These are phyloP conservation scores for Lentithecium fluviatile DNA, from an alignment of 495 filamentous ascomycete species.

Conservation along the genomic window DNA sequence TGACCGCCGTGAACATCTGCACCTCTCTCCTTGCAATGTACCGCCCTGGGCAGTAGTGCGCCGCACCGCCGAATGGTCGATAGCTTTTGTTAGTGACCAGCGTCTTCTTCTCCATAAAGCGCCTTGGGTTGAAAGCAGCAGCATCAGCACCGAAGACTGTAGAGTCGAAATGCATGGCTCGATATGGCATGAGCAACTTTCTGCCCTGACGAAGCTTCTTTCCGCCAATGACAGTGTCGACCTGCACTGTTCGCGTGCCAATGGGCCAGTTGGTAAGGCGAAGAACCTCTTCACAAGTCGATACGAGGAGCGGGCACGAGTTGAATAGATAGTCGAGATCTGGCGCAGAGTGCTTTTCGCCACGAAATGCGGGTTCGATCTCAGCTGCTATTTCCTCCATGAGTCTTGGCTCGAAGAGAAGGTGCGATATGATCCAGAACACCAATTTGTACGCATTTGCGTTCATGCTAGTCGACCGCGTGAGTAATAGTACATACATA, in stretches of 20 bases:
- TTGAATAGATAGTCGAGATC: constrained; percentile 25
- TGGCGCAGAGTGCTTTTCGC: not conserved
- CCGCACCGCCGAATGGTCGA: constrained; percentile 17
- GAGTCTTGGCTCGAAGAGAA: constrained; percentile 26
- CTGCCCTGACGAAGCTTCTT: constrained; percentile 15
- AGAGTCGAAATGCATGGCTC: constrained; percentile 8
- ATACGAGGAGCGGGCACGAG: constrained; percentile 27
- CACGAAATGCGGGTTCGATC: not conserved
- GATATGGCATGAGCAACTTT: constrained; percentile 21
- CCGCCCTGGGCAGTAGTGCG: constrained; percentile 12
- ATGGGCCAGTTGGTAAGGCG: constrained; percentile 7
- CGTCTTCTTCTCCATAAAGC: constrained; percentile 16
- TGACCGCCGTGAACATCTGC: constrained; percentile 3
- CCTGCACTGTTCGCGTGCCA: not conserved
- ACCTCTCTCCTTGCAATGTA: constrained; percentile 10
- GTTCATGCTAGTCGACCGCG: constrained; percentile 27
- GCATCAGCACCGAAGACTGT: constrained; percentile 14
- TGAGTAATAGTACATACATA: not conserved
- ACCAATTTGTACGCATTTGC: constrained; percentile 38
- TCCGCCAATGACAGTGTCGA: constrained; percentile 11
- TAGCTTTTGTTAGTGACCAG: constrained; percentile 5
- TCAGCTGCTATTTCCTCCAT: constrained; percentile 28
- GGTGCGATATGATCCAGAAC: constrained; percentile 39
- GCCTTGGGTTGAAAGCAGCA: constrained; percentile 3
- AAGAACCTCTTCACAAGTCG: constrained; percentile 11